Base-by-base conservation (phyloP, 805 yeast genomes). In the Lipomyces yamanashiensis region DNA sequence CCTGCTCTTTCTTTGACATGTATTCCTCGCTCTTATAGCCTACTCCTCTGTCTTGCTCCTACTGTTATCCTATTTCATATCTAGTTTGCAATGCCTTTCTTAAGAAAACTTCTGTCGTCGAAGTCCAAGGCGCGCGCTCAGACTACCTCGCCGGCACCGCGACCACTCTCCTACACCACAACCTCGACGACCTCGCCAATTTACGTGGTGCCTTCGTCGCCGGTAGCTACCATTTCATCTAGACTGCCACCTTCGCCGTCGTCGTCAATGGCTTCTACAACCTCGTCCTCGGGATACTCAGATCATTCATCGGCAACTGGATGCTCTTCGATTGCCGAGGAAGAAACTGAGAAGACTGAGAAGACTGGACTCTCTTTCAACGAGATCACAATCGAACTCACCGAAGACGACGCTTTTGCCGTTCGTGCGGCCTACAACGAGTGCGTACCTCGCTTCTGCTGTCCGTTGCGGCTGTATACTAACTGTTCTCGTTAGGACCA, bases 341-440 rank as follows among this genome's bases (percentile, higher is more conserved):
- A 53, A 13, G 48, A 2, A 17, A 1, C 21, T 9, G 47, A 15
- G 40, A 21, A 50, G 41, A 23, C 51, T 12, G 45, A 56, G 13
- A 13, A 50, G 19, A 7, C 39, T 15, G 40, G 23, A 23, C 48
- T 53, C 23, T 28, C 48, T 15, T 62, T 62, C 36, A 33, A 54
- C 10, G 67, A 62, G 36, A 59, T 63, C 59, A 62, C 53, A 23
- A 65, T 65, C 52, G 64, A 65, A 21, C 57, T 65, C 37, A 61
- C 67, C 0, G 52, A 67, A 8, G 67, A 62, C 4, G 68, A 65
- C 55, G 67, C 59, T 15, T 13, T 34, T 10, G 68, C 67, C 41
- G 68, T 65, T 21, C 36, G 49, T 33, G 62, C 54, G 40, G 41
- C 64, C 4, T 65, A 62, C 59, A 50, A 63, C 34, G 64, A 65